Percentiles rank a stretch among this genome's conserved stretches.
Conservation (phyloP, 2,329 filamentous ascomycete species). For the Fusarium heterosporum region DNA sequence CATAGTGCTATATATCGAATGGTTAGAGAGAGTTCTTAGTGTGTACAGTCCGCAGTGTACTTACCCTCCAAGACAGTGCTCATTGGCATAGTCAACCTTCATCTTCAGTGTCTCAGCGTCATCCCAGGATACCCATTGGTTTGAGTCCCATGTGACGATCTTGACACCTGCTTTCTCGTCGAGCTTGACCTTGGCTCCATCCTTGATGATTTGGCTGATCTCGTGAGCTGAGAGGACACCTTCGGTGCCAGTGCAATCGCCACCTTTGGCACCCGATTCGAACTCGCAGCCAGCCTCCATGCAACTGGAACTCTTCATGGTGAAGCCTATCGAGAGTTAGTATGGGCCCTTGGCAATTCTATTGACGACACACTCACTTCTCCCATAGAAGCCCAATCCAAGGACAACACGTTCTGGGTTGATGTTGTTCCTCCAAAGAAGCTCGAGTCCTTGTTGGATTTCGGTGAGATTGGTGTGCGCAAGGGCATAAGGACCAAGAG, state of each 20-base stretch:
- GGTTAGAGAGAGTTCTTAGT: too few relatives aligned
- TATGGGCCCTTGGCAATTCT: rapidly evolving
- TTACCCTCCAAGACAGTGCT: not conserved
- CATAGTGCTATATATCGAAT: too few relatives aligned
- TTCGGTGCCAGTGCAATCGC: not conserved
- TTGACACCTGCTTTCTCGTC: rapidly evolving
- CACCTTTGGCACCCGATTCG: rapidly evolving
- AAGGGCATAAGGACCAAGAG: not conserved
- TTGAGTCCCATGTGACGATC: rapidly evolving
- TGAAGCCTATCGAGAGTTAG: not conserved
- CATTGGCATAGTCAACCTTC: not conserved
- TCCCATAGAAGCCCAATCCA: not conserved
- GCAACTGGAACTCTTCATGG: not conserved
- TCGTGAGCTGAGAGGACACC: not conserved
- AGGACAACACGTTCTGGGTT: rapidly evolving
- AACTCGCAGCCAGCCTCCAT: not conserved
- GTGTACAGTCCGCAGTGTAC: too few relatives aligned
- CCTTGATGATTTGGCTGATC: not conserved
- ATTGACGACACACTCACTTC: not conserved
- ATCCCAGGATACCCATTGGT: not conserved
- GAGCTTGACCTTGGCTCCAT: not conserved
- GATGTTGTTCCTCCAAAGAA: slow-evolving; percentile 1
- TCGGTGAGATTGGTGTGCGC: not conserved
- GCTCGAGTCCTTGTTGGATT: not conserved
- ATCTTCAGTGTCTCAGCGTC: not conserved